Evolutionary conservation across 306 rosid genomes (phyloP), one percentile per base, ranked within the genome.

Genomic region (Dryas alaskensis): DNA sequence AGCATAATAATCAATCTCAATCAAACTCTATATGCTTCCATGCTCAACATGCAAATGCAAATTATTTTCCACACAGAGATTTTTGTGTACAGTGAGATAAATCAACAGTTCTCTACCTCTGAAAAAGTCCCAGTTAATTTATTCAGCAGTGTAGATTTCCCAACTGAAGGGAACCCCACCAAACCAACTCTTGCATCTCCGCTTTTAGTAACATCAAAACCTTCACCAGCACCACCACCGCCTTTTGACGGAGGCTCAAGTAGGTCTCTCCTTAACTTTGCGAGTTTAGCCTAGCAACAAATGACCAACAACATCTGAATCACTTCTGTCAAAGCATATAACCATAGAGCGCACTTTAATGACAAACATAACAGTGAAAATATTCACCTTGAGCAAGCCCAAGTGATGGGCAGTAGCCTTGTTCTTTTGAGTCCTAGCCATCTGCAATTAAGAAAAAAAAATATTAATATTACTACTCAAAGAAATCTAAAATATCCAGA

Each of bases 181-280:
- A 94, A 88, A 78, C 99, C 97, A 82, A 94, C 99, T 75, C 99
- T 92, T 81, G 97, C 93, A 88, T 94, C 99, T 50, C 99, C 99
- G 69, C 99, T 94, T 86, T 94, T 94, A 76, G 99, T 94, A 57
- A 92, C 99, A 78, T 94, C 99, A 82, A 94, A 94, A 72, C 99
- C 99, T 79, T 94, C 99, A 72, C 99, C 99, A 57, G 97, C 97
- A 62, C 95, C 99, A 39, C 86, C 99, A 54, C 81, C 96, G 67
- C 99, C 99, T 78, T 94, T 94, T 25, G 99, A 40, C 3, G 97
- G 6, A 67, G 99, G 99, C 37, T 93, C 80, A 65, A 94, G 88
- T 69, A 94, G 91, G 72, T 94, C 99, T 76, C 99, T 87, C 84
- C 97, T 79, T 80, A 94, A 78, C 87, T 94, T 94, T 74, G 97